Evolutionary conservation across 768 basidiomycete species (phyloP), one percentile per base, ranked within the genome.

Genomic region (Tulasnella sp.): DNA sequence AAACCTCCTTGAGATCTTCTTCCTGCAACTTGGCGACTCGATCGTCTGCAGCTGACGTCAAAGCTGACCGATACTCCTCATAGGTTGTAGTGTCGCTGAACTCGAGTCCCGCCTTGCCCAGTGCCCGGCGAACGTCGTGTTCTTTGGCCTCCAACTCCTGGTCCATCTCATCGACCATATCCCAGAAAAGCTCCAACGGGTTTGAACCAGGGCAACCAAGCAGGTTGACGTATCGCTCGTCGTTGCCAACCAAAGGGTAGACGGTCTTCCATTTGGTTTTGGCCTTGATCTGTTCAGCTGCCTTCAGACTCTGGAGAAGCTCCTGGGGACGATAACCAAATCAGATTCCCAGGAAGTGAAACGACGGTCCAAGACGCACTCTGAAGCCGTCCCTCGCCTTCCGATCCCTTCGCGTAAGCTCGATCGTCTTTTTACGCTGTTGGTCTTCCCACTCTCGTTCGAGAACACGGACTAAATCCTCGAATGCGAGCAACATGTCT

Each of bases 141-240:
- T 68, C 73, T 77, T 92, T 92, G 22, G 85, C 84, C 74, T 95
- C 94, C 19, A 96, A 85, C 75, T 88, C 86, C 78, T 95, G 92
- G 77, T 94, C 95, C 2, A 97, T 84, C 47, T 83, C 84, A 79
- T 99, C 97, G 62, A 97, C 90, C 11, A 85, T 79, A 80, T 98
- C 96, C 94, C 95, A 97, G 81, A 97, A 98, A 4, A 98, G 85
- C 77, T 99, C 97, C 36, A 99, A 84, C 0, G 96, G 95, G 75
- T 92, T 95, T 1, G 94, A 96, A 16, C 97, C 97, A 8, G 92
- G 92, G 76, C 90, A 92, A 17, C 97, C 96, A 19, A 98, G 87
- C 80, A 98, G 88, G 74, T 86, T 84, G 52, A 90, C 83, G 81
- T 98, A 99, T n/a, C 93, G 87, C 59, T 85, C 83, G 77, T 97